Evolutionary conservation across 2,329 filamentous ascomycete species (phyloP).

Genomic region (Penicillium sp.): DNA sequence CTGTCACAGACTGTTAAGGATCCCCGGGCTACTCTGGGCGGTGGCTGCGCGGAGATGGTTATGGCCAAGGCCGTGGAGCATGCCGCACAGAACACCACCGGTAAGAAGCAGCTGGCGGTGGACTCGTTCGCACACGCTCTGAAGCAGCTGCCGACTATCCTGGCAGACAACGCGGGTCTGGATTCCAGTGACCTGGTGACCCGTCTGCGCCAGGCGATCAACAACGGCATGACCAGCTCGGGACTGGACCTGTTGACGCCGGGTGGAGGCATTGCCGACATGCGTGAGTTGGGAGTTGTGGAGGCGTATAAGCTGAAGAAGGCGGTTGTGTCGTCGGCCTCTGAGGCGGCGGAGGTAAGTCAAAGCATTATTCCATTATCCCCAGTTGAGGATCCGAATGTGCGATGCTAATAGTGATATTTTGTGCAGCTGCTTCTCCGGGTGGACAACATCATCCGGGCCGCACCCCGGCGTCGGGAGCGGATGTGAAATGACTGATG

Average conservation of each 20-base stretch:
- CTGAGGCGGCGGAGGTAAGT: constrained; percentile 91
- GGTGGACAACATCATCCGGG: constrained; percentile 97
- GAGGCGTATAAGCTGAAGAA: constrained; percentile 99
- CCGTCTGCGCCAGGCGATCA: constrained; percentile 88
- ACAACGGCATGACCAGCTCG: constrained; percentile 90
- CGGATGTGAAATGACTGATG: constrained; percentile 61
- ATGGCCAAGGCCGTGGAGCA: constrained; percentile 98
- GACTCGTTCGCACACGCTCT: constrained; percentile 86
- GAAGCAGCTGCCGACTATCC: constrained; percentile 90
- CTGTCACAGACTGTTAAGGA: constrained; percentile 96
- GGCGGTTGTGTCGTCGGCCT: constrained; percentile 95
- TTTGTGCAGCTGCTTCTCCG: constrained; percentile 73
- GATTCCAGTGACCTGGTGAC: constrained; percentile 94
- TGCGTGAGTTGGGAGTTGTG: constrained; percentile 92
- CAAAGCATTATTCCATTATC: no score
- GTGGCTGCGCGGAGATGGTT: constrained; percentile 96
- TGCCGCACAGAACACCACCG: constrained; percentile 88
- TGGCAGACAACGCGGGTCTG: constrained; percentile 95
- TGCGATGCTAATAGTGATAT: constrained; percentile 16
- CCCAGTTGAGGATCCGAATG: no score
- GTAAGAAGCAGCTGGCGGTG: constrained; percentile 95
- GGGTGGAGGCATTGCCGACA: constrained; percentile 90
- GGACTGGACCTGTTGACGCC: constrained; percentile 87
- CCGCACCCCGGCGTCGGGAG: constrained; percentile 82
- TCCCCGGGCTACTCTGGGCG: constrained; percentile 89